Evolutionary conservation across 2,329 filamentous ascomycete species (phyloP), one percentile per base, ranked within the genome.

Genomic region (Xylariomycetidae sp.): DNA sequence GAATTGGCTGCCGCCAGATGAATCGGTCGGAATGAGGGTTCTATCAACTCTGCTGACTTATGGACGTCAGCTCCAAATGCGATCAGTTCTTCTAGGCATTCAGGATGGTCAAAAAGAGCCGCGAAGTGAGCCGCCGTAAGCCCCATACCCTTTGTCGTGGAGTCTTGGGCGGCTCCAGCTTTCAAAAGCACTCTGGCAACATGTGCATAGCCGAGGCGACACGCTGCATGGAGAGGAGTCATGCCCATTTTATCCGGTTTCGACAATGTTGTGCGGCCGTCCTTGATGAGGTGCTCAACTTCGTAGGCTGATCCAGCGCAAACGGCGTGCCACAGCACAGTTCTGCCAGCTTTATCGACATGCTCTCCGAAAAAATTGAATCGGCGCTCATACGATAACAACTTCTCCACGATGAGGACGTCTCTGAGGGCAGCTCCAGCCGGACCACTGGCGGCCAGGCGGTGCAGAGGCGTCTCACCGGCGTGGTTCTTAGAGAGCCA

Each of bases 381-480:
- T 15, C 30, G 27, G 16, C 19, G 10, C 19, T 16, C 16, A 19
- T 30, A 25, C 17, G 27, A 25, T 10, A 30, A 10, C 16, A 33
- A 11, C 6, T 17, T 30, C 14, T 22, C 15, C 7, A 31, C 18
- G 12, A 38, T 27, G 9, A 16, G 16, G 20, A 13, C 4, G 6
- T 31, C 22, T 11, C 10, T 27, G n/a, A 13, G 16, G 9, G 20
- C 14, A 7, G 20, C 29, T n/a, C 12, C 12, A 18, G 15, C 10
- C 25, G 25, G 14, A 7, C 27, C 16, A 22, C 31, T 34, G 11
- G 36, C 36, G 15, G 32, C 29, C 13, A 38, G 15, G 10, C 36
- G 32, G 26, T 38, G 32, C 25, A 35, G 31, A 25, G 32, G 28
- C 6, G 36, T 35, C 34, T 38, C 36, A 6, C 18, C 25, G n/a